A percentile compares a stretch with the other conserved stretches of the same genome.
phyloP scores from a whole-genome alignment of 2,329 filamentous ascomycete genomes.

The Colletotrichum neosansevieriae region DNA sequence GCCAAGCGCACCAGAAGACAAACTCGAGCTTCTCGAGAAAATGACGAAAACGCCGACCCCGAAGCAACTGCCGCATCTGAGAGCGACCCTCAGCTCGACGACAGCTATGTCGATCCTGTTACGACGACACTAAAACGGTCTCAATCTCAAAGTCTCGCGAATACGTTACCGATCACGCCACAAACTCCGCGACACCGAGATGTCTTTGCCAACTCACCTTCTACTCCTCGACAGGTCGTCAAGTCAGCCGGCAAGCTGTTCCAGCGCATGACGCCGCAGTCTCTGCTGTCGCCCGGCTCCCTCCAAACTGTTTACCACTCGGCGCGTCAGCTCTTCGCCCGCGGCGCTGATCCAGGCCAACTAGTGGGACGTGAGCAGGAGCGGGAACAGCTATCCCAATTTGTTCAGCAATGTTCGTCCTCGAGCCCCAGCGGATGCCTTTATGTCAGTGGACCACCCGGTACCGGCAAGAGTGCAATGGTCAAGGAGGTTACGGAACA shows the following conservation, averaged over 20 bases:
- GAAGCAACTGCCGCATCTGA: conserved; percentile 53
- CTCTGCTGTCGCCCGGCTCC: conserved; percentile 76
- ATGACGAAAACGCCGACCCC: conserved; percentile 76
- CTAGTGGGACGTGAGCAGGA: conserved; percentile 83
- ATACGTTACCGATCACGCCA: conserved; percentile 71
- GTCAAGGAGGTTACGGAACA: conserved; percentile 81
- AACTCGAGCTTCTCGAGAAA: conserved; percentile 58
- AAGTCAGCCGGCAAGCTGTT: conserved; percentile 80
- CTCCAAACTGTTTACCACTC: conserved; percentile 85
- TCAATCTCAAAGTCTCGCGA: conserved; percentile 48
- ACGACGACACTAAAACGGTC: conserved; percentile 45
- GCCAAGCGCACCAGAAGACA: conserved; percentile 61
- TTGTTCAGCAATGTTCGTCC: conserved; percentile 74
- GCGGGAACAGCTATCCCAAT: conserved; percentile 73
- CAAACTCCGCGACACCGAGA: conserved; percentile 84
- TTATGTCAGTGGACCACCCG: conserved; percentile 95
- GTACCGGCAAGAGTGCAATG: conserved; percentile 96
- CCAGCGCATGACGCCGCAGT: conserved; percentile 83
- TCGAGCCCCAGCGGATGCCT: conserved; percentile 80
- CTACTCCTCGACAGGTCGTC: conserved; percentile 87
- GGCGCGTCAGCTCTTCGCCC: conserved; percentile 87
- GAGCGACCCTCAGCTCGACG: conserved; percentile 58
- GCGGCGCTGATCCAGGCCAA: conserved; percentile 79
- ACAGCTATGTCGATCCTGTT: conserved; percentile 48
- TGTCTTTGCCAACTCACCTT: conserved; percentile 76